Conservation (phyloP, 75 land plant genomes). For the Adiantum capillusveneris region DNA sequence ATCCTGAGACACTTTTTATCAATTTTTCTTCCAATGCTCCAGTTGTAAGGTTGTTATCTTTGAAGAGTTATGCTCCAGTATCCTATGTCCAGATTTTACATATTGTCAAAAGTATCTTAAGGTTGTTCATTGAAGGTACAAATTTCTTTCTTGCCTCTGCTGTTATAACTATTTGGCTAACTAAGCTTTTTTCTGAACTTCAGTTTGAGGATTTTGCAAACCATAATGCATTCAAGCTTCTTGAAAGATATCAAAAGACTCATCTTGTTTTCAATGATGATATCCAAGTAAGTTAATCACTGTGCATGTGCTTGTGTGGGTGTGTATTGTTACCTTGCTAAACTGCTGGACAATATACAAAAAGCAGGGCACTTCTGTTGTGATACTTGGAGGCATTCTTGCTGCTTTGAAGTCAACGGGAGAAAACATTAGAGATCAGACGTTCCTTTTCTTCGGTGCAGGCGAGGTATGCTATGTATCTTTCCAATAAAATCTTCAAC, state of each 20-base stretch:
- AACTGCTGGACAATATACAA: too few species aligned
- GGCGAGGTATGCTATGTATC: too few species aligned
- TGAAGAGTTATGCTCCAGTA: too few species aligned
- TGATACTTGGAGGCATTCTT: conserved; percentile 22
- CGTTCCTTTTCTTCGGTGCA: conserved; percentile 27
- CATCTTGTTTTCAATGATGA: conserved; percentile 21
- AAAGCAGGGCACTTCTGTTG: conserved; percentile 26
- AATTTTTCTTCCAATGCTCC: too few species aligned
- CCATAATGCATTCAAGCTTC: conserved; percentile 20
- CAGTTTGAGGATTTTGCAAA: conserved; percentile 30
- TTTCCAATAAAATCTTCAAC: too few species aligned
- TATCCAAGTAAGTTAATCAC: conserved; percentile 13
- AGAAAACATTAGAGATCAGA: conserved; percentile 23
- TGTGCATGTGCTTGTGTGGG: background rate
- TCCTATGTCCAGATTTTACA: too few species aligned
- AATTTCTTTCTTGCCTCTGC: too few species aligned
- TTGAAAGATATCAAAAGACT: conserved; percentile 5
- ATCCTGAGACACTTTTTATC: too few species aligned
- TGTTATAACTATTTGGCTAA: too few species aligned
- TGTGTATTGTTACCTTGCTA: background rate
- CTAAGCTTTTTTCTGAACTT: background rate
- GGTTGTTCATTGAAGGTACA: too few species aligned
- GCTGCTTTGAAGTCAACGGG: conserved; percentile 23
- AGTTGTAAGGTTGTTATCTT: too few species aligned
- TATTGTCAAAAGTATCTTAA: too few species aligned